phyloP scores from a whole-genome alignment of 768 basidiomycete species.

The Amylocystis lapponica region DNA sequence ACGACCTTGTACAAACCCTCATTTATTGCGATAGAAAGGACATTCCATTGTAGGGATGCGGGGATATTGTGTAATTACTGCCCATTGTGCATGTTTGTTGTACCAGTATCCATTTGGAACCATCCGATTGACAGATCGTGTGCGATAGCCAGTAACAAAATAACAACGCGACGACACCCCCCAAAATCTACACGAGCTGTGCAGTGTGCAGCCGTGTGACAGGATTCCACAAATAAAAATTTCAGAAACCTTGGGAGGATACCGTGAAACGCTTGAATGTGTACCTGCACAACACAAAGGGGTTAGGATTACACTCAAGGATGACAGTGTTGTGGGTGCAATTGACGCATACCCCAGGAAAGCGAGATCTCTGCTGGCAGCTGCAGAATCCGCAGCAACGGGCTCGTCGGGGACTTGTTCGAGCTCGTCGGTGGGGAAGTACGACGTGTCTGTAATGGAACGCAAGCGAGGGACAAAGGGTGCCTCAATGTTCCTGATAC shows the following conservation, averaged over 20 bases:
- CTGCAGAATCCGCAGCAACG: slow-evolving; percentile 30
- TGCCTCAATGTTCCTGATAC: slow-evolving; percentile 83
- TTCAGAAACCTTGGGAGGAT: slow-evolving; percentile 49
- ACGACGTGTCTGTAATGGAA: slow-evolving; percentile 94
- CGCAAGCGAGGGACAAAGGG: slow-evolving; percentile 95
- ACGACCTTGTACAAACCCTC: not conserved
- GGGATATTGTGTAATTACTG: no score
- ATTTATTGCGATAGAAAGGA: not conserved
- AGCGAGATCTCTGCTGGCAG: slow-evolving; percentile 49
- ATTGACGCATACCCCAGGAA: slow-evolving; percentile 44
- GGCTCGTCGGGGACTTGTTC: slow-evolving; percentile 63
- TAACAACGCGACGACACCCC: no score
- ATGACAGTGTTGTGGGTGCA: not conserved
- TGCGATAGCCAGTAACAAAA: no score
- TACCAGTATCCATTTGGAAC: not conserved
- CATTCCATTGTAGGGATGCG: not conserved
- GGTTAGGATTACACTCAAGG: no score
- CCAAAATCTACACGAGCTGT: no score
- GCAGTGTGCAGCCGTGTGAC: no score
- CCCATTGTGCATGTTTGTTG: not conserved
- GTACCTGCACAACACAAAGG: slow-evolving; percentile 41
- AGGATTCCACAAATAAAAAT: not conserved
- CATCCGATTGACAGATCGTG: no score
- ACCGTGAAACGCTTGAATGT: slow-evolving; percentile 75
- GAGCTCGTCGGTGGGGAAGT: slow-evolving; percentile 93